A percentile compares a stretch with the other conserved stretches of the same genome.
Evolutionary conservation across 345 rosid species (phyloP).

Genomic region (Gossypium anomalum): DNA sequence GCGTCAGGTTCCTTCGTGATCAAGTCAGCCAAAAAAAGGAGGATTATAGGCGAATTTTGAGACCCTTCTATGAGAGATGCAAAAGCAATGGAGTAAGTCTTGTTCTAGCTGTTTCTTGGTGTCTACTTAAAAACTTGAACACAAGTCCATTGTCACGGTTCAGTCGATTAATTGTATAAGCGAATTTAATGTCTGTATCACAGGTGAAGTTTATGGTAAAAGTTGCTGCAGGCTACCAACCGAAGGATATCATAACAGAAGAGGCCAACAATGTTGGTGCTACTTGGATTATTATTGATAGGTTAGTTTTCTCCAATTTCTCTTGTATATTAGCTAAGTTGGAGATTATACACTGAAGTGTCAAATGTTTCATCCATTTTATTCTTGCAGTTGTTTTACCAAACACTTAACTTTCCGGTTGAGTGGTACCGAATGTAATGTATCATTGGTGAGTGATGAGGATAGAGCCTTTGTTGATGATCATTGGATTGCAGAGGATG

Average conservation of each 20-base stretch:
- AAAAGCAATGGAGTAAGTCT: slow-evolving; percentile 32
- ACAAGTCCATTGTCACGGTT: too few relatives aligned
- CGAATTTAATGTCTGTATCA: not conserved
- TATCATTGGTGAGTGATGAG: slow-evolving; percentile 26
- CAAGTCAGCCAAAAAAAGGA: slow-evolving; percentile 26
- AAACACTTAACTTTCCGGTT: slow-evolving; percentile 28
- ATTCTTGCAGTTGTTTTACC: slow-evolving; percentile 27
- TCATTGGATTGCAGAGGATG: not conserved
- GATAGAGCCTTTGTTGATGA: slow-evolving; percentile 4
- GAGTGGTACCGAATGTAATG: slow-evolving; percentile 26
- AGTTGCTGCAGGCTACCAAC: slow-evolving; percentile 30
- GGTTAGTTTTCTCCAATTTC: slow-evolving; percentile 14
- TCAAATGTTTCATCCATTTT: not conserved
- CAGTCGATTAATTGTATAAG: not conserved
- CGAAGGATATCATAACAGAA: slow-evolving; percentile 31
- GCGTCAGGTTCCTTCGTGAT: slow-evolving; percentile 19
- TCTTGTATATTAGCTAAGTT: not conserved
- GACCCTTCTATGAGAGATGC: slow-evolving; percentile 28
- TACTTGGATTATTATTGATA: slow-evolving; percentile 37
- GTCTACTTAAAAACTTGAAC: too few relatives aligned
- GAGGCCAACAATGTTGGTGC: slow-evolving; percentile 31
- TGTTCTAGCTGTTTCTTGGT: not conserved
- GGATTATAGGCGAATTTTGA: slow-evolving; percentile 23
- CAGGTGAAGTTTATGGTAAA: slow-evolving; percentile 43
- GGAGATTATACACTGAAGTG: not conserved